phyloP scores from a whole-genome alignment of 1,139 yeast species.

The Protomyces gravidus region DNA sequence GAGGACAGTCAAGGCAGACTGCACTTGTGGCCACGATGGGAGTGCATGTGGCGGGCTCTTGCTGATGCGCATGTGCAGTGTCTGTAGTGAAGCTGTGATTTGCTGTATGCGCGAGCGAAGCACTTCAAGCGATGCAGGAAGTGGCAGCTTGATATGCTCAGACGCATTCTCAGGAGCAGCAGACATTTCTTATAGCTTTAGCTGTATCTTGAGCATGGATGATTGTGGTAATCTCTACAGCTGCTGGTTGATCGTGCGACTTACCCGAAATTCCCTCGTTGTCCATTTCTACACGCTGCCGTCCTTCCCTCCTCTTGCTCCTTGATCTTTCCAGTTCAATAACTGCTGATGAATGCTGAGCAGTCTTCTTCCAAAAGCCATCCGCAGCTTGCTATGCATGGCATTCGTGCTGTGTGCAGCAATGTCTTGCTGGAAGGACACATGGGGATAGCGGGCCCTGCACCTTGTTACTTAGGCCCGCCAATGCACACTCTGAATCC shows the following conservation, averaged over 20 bases:
- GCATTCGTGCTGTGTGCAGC: too few species aligned
- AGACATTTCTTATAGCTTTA: too few species aligned
- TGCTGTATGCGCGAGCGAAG: slow-evolving; percentile 21
- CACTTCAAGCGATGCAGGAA: slow-evolving; percentile 20
- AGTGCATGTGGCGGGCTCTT: background rate
- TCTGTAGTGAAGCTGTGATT: slow-evolving; percentile 19
- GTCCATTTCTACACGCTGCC: too few species aligned
- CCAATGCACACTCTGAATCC: background rate
- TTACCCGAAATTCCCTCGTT: too few species aligned
- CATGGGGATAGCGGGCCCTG: slow-evolving; percentile 4
- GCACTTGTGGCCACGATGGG: slow-evolving; percentile 18
- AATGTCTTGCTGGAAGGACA: slow-evolving; percentile 4
- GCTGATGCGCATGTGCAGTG: slow-evolving; percentile 10
- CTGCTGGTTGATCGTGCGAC: background rate
- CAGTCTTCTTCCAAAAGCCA: background rate
- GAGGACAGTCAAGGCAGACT: slow-evolving; percentile 19
- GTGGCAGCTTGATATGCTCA: background rate
- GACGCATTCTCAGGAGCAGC: too few species aligned
- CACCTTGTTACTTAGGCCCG: slow-evolving; percentile 4
- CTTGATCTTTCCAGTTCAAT: slow-evolving; percentile 2
- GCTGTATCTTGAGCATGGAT: too few species aligned
- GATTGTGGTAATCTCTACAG: background rate
- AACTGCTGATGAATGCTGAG: slow-evolving; percentile 2
- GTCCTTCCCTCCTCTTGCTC: background rate
- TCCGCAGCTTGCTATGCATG: too few species aligned